Percentiles rank a stretch among this genome's conserved stretches.
These are phyloP conservation scores for Coemansia sp. DNA, from an alignment of 192 early-diverging fungal genomes.

Conservation along the genomic window DNA sequence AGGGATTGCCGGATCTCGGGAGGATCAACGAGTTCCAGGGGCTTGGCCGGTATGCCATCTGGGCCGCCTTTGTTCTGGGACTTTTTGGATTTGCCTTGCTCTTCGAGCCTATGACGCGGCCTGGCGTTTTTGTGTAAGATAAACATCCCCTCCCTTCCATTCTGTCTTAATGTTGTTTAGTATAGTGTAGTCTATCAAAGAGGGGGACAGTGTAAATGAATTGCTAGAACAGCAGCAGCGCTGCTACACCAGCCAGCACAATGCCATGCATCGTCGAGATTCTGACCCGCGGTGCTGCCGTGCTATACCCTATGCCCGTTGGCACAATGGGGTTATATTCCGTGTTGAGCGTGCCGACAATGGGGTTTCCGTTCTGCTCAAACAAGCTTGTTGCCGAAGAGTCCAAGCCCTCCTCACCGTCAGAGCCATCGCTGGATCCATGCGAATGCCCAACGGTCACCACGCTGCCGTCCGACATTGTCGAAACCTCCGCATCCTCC, in stretches of 20 bases:
- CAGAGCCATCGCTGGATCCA: background rate
- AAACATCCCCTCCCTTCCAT: background rate
- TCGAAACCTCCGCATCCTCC: background rate
- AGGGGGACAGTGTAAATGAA: too few relatives aligned
- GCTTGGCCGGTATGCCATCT: constrained; percentile 17
- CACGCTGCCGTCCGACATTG: background rate
- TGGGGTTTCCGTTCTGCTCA: constrained; percentile 44
- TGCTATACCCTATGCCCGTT: constrained; percentile 42
- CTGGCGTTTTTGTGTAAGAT: constrained; percentile 19
- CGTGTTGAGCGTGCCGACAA: constrained; percentile 33
- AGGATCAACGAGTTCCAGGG: background rate
- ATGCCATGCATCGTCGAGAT: background rate
- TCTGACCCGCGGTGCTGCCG: background rate
- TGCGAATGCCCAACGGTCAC: background rate
- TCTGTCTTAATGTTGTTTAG: background rate
- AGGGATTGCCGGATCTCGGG: constrained; percentile 26
- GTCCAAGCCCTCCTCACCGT: constrained; percentile 15
- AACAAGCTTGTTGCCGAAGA: background rate
- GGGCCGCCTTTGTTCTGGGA: constrained; percentile 29
- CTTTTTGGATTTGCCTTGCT: constrained; percentile 21
- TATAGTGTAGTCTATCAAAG: background rate
- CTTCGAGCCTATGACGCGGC: constrained; percentile 52
- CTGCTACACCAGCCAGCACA: background rate
- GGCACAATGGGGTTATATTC: constrained; percentile 30
- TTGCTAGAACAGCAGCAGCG: background rate